Evolutionary conservation across 2,329 filamentous ascomycete species (phyloP).

Genomic region (Ophiostoma australiae): DNA sequence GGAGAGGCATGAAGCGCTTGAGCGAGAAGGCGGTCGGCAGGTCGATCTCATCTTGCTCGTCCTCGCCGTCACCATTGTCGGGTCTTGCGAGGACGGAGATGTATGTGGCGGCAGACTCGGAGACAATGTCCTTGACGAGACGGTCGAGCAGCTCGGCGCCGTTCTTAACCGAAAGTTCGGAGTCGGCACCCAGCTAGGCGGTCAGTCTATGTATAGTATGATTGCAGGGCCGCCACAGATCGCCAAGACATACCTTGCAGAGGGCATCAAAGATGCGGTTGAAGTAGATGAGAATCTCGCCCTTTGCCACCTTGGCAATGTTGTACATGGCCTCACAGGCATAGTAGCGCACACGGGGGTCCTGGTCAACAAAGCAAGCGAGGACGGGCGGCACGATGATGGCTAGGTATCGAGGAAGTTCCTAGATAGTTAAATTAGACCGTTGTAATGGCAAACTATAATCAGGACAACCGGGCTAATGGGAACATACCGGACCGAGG

Average conservation of each 20-base stretch:
- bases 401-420: conserved; percentile 84
- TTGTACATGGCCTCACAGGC: conserved; percentile 99
- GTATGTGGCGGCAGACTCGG: conserved; percentile 91
- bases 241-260: conserved; percentile 68
- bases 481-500: conserved; percentile 66
- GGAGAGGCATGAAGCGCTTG: conserved; percentile 80
- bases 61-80: conserved; percentile 40
- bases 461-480: too few species aligned
- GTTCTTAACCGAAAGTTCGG: conserved; percentile 95
- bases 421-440: conserved; percentile 45
- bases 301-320: conserved; percentile 98
- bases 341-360: conserved; percentile 95
- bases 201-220: neutral
- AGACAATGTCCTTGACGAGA: conserved; percentile 91
- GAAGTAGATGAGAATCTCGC: conserved; percentile 94
- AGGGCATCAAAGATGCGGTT: conserved; percentile 97
- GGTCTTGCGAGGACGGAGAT: conserved; percentile 73
- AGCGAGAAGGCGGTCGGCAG: conserved; percentile 88
- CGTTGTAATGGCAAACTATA: neutral
- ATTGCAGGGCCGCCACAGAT: neutral
- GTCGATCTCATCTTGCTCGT: conserved; percentile 40
- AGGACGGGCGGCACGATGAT: conserved; percentile 94
- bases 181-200: conserved; percentile 75
- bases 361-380: conserved; percentile 95
- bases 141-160: conserved; percentile 92